Base-by-base conservation (phyloP, 1,139 yeast species). In the Fermentozyma sake region DNA sequence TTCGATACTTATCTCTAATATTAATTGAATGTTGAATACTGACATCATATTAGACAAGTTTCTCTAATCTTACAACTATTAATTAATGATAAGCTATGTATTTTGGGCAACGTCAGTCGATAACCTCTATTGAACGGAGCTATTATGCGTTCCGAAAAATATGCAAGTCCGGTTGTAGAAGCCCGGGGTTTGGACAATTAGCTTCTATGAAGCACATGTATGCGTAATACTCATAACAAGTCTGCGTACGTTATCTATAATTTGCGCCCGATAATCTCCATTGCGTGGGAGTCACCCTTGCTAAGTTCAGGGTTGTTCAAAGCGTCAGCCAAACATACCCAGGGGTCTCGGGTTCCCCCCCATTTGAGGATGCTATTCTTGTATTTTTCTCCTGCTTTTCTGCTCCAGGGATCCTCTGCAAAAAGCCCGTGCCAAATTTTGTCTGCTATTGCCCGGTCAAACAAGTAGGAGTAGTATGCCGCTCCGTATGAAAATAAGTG, bases 401-500 rank as follows among this genome's bases (percentile, higher is more conserved):
- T 58, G 36, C 77, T 72, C 54, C 83, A 70, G 1, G 96, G 96
- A 48, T 84, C 76, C 10, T 68, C 44, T 4, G 51, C 57, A 50
- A 93, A 91, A 24, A 91, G 60, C 25, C 73, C 77, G 12, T 69
- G 66, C 93, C 96, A 91, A 4, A 91, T 72, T 44, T 79, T 77
- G 19, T 86, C 79, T 0, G 98, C 96, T 41, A 91, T 85, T 4
- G 96, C 96, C 27, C 97, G 65, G 56, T 91, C 99, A 37, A 93
- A 71, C 34, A 91, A 58, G 52, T 93, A 91, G 22, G 96, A 83
- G 58, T 93, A 91, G 53, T 91, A 91, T 0, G 91, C 86, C 0
- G 96, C 85, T 1, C 98, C 98, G 50, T 91, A 91, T 1, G 96
- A 87, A 42, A 83, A 85, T 27, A 93, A 61, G 52, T 91, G 99